Evolutionary conservation across 2,329 filamentous ascomycete genomes (phyloP).

Genomic region (Stemphylium vesicarium): DNA sequence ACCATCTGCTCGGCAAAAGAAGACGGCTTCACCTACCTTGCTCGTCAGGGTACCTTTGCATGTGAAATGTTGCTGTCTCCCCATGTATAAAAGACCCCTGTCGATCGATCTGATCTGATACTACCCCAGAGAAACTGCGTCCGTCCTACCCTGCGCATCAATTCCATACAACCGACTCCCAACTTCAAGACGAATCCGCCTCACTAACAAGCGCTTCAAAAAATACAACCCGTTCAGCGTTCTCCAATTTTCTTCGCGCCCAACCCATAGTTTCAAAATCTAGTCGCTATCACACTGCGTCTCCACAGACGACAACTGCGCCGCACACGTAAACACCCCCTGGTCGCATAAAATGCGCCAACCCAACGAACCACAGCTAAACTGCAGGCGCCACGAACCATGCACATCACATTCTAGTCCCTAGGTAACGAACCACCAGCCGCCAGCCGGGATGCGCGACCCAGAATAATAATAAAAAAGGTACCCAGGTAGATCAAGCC

Average conservation of each 20-base stretch:
- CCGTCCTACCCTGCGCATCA: too few relatives aligned
- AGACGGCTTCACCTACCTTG: background rate
- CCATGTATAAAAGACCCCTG: background rate
- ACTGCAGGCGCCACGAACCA: constrained; percentile 13
- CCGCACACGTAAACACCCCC: constrained; percentile 5
- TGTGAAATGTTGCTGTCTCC: background rate
- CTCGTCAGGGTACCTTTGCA: background rate
- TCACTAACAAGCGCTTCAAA: background rate
- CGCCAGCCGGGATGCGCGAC: background rate
- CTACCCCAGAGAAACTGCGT: too few relatives aligned
- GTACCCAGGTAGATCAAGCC: background rate
- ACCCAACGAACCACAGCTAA: constrained; percentile 9
- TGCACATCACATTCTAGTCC: background rate
- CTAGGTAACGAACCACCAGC: background rate
- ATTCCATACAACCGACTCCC: too few relatives aligned
- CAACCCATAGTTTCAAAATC: constrained; percentile 6
- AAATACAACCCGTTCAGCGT: background rate
- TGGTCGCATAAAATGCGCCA: background rate
- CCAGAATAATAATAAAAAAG: background rate
- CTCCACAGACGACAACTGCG: constrained; percentile 2
- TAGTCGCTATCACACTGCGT: background rate
- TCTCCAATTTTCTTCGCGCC: background rate
- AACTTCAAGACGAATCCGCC: background rate
- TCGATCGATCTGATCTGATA: too few relatives aligned
- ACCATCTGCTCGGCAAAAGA: background rate